Conservation (phyloP, 2,329 filamentous ascomycete genomes). For the Penicillium fuscoglaucum region DNA sequence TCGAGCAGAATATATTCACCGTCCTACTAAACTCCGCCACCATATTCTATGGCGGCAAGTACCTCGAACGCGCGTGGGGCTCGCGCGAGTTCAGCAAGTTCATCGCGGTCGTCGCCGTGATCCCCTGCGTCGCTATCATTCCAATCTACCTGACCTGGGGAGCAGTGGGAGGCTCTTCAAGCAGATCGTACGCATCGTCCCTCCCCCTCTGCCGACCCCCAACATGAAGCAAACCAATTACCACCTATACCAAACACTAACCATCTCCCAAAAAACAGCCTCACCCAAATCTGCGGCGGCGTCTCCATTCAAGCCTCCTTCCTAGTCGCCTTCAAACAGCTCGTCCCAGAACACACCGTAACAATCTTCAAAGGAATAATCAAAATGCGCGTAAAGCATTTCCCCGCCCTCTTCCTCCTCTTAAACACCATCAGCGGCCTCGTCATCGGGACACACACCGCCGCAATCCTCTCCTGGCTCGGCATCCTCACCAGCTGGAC, state of each 20-base stretch:
- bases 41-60: conserved; percentile 87
- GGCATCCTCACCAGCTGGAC: conserved; percentile 90
- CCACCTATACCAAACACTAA: conserved; percentile 1
- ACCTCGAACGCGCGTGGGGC: conserved; percentile 94
- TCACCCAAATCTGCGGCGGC: conserved; percentile 82
- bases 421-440: conserved; percentile 68
- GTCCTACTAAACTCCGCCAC: conserved; percentile 74
- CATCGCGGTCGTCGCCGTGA: conserved; percentile 70
- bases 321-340: conserved; percentile 95
- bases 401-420: conserved; percentile 72
- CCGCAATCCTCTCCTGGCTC: conserved; percentile 74
- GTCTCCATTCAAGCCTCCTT: conserved; percentile 89
- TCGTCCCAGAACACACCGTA: conserved; percentile 94
- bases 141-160: conserved; percentile 72
- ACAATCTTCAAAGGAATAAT: conserved; percentile 86
- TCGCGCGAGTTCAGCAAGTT: conserved; percentile 91
- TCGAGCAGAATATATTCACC: conserved; percentile 91
- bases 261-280: conserved; percentile 48
- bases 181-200: conserved; percentile 33
- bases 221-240: background rate
- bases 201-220: background rate
- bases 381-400: conserved; percentile 82
- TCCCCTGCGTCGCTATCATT: conserved; percentile 79
- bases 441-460: conserved; percentile 68
- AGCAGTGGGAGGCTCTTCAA: conserved; percentile 55